These are phyloP conservation scores for Solanum hybrid DNA, from an alignment of 305 asterid species.

Conservation along the genomic window DNA sequence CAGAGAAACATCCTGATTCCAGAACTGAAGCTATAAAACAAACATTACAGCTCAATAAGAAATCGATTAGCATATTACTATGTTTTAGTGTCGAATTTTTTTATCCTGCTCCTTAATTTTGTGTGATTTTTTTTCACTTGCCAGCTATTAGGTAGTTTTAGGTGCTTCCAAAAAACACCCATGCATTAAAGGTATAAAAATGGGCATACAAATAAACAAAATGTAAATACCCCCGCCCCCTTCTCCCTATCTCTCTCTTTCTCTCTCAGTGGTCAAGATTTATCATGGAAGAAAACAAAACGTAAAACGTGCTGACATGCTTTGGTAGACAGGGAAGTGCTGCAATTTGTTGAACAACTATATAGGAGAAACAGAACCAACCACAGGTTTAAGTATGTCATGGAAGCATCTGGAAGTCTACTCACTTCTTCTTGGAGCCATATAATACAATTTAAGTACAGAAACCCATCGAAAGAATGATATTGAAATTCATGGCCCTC, in stretches of 20 bases:
- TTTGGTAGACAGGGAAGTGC: neutral
- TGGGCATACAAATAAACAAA: neutral
- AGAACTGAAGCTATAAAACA: conserved; percentile 44
- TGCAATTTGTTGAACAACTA: neutral
- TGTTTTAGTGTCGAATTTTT: neutral
- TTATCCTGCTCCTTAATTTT: neutral
- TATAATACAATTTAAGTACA: neutral
- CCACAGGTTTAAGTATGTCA: neutral
- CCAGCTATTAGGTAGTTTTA: neutral
- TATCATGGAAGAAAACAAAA: neutral
- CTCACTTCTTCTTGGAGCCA: neutral
- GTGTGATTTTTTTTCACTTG: neutral
- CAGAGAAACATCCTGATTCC: conserved; percentile 35
- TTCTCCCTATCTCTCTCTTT: neutral
- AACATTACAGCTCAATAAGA: conserved; percentile 3
- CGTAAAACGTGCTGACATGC: neutral
- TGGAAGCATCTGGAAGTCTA: neutral
- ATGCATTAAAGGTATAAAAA: neutral
- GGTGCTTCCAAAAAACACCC: neutral
- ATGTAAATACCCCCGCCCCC: neutral
- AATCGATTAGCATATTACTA: neutral
- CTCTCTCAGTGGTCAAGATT: neutral
- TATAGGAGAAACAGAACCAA: neutral
- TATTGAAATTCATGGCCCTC: neutral
- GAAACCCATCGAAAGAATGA: neutral